Percentiles rank a stretch among this genome's conserved stretches.
phyloP scores from a whole-genome alignment of 768 basidiomycete genomes.

The Macrocybe gigantea region DNA sequence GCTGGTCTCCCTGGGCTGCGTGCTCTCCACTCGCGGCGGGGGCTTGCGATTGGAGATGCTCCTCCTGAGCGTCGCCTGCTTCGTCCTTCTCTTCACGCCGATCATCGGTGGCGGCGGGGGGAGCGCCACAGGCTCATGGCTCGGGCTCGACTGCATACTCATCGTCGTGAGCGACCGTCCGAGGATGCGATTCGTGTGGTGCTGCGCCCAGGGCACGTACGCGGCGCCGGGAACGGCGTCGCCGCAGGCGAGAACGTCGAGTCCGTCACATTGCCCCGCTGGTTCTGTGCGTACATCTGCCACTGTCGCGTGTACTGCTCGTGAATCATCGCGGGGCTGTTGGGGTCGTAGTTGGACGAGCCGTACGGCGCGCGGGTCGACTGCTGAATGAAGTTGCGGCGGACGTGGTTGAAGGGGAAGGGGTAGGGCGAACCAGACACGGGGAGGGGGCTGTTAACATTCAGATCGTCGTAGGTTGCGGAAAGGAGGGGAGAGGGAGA shows the following conservation, averaged over 20 bases:
- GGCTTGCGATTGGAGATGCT: conserved; percentile 41
- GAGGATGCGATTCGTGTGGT: conserved; percentile 49
- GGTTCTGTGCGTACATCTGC: conserved; percentile 73
- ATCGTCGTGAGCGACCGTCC: conserved; percentile 40
- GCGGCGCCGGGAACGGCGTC: conserved; percentile 62
- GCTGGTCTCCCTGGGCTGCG: conserved; percentile 76
- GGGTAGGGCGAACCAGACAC: conserved; percentile 75
- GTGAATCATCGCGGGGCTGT: conserved; percentile 45
- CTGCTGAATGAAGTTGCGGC: conserved; percentile 30
- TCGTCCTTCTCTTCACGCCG: conserved; percentile 32
- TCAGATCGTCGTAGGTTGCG: not conserved
- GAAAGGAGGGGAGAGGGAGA: conserved; percentile 44
- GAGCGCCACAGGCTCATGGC: conserved; percentile 57
- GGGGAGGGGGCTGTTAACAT: conserved; percentile 37
- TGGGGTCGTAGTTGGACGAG: conserved; percentile 29
- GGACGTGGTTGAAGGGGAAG: conserved; percentile 70
- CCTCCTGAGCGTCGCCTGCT: conserved; percentile 14
- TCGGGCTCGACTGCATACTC: conserved; percentile 69
- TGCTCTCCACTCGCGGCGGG: conserved; percentile 77
- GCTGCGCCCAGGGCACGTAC: conserved; percentile 71
- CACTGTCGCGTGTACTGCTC: conserved; percentile 72
- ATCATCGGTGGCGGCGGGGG: conserved; percentile 45
- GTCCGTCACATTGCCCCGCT: conserved; percentile 50
- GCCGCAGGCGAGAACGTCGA: conserved; percentile 74
- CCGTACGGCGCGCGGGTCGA: conserved; percentile 20